Evolutionary conservation across 2,329 filamentous ascomycete species (phyloP), one percentile per base, ranked within the genome.

Genomic region (Lasiodiplodia theobromae): DNA sequence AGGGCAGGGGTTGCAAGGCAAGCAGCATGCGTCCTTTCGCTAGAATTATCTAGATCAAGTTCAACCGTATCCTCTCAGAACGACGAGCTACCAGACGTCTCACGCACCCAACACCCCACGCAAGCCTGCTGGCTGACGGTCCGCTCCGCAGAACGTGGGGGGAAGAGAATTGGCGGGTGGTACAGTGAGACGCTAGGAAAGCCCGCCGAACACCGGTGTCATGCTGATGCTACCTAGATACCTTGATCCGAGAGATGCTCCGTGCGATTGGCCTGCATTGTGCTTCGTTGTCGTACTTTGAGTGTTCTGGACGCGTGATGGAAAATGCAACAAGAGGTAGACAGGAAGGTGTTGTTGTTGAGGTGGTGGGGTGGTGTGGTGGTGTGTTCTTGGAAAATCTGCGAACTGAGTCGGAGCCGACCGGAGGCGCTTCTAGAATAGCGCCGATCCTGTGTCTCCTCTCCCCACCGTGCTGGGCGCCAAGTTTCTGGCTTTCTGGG

Each of bases 11-110:
- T 71, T 66, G 25, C 25, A 31, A 63, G 57, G 66, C 66, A 62
- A 73, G 75, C 74, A 83, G 83, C 83, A 85, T 84, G 83, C 57
- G 76, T 84, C 80, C 82, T 85, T 84, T 84, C 82, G 83, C 83
- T 83, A 81, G 82, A 76, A 79, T 85, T 82, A 80, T 81, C 82
- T 80, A 83, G 82, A 83, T 84, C 83, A 84, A 85, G 83, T 85
- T 85, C 81, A 76, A 83, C 83, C 83, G 83, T 85, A 79, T 85
- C 72, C 37, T 85, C 83, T 85, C 83, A 85, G 83, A 83, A 78
- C 79, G 71, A 31, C 58, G 47, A 31, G 34, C 60, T 47, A 64
- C 44, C 38, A 52, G 31, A 52, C 60, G 31, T 52, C 44, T 64
- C 60, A 2, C 7, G 28, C 28, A 34, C 14, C 18, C 2, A 7